phyloP scores from a whole-genome alignment of 805 yeast genomes.

The Metschnikowia sp. region DNA sequence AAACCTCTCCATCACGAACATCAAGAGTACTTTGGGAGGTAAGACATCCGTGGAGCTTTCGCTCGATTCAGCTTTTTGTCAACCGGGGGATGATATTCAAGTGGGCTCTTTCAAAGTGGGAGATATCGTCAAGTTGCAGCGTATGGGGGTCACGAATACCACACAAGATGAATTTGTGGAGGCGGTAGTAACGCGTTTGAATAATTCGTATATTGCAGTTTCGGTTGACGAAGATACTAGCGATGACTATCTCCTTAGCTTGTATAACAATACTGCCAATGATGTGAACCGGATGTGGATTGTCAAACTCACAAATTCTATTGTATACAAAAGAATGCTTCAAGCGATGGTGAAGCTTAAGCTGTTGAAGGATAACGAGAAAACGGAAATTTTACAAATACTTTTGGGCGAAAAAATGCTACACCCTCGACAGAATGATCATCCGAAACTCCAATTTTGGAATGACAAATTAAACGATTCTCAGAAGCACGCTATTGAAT shows the following conservation, averaged over 20 bases:
- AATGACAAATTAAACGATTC: constrained; percentile 57
- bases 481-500: constrained; percentile 68
- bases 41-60: constrained; percentile 61
- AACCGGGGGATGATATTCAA: constrained; percentile 31
- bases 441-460: constrained; percentile 24
- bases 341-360: constrained; percentile 65
- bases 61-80: constrained; percentile 47
- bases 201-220: constrained; percentile 47
- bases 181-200: constrained; percentile 64
- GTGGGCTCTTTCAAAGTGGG: constrained; percentile 63
- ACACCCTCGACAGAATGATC: constrained; percentile 18
- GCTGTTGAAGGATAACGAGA: constrained; percentile 41
- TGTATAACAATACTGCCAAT: constrained; percentile 42
- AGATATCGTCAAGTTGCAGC: constrained; percentile 67
- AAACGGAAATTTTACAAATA: constrained; percentile 36
- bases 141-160: constrained; percentile 29
- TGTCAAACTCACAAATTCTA: constrained; percentile 61
- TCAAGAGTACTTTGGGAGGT: constrained; percentile 80
- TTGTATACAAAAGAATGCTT: constrained; percentile 76
- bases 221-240: constrained; percentile 54
- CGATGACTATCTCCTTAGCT: constrained; percentile 45
- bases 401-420: constrained; percentile 45
- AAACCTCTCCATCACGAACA: constrained; percentile 57
- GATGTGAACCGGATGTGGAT: constrained; percentile 56
- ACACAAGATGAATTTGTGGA: constrained; percentile 34